These are phyloP conservation scores for Exophiala mesophila DNA, from an alignment of 2,329 filamentous ascomycete species.

Conservation along the genomic window DNA sequence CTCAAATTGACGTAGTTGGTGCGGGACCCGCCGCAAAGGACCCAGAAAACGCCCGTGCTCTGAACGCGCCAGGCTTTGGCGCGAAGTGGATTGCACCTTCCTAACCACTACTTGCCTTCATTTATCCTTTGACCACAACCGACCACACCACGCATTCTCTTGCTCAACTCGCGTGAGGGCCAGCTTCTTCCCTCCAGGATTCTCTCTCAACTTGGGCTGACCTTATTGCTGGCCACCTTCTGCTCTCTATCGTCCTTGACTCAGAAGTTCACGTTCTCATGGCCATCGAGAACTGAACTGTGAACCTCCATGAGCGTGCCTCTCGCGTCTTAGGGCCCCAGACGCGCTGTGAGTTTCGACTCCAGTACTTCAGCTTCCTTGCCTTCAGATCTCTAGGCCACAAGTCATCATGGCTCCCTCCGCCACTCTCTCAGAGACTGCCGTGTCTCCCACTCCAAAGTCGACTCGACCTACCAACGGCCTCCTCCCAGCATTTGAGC, in stretches of 20 bases:
- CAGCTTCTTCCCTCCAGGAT: conserved; percentile 2
- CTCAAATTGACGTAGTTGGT: conserved; percentile 4
- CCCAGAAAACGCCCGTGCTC: conserved; percentile 1
- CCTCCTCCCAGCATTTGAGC: conserved; percentile 47
- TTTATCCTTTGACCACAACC: not conserved
- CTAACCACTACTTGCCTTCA: not conserved
- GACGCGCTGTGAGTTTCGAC: conserved; percentile 31
- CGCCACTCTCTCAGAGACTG: conserved; percentile 16
- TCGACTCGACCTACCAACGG: conserved; percentile 43
- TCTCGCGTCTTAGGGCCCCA: conserved; percentile 18
- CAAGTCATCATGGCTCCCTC: conserved; percentile 18
- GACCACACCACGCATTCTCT: too few species aligned
- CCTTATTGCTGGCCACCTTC: conserved; percentile 18
- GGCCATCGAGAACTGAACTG: conserved; percentile 1
- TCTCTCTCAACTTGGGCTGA: conserved; percentile 8
- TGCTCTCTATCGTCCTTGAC: not conserved
- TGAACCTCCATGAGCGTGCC: conserved; percentile 8
- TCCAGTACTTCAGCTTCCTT: conserved; percentile 8
- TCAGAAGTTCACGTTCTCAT: not conserved
- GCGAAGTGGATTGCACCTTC: not conserved
- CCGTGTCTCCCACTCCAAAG: conserved; percentile 32
- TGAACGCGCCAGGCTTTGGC: conserved; percentile 3
- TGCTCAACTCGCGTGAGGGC: conserved; percentile 10
- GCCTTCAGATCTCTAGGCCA: conserved; percentile 13
- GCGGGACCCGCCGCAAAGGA: not conserved